Percentiles rank a stretch among this genome's conserved stretches.
These are phyloP conservation scores for Globisporangium orthogonon DNA, from an alignment of 352 stramenopile genomes.

Conservation along the genomic window DNA sequence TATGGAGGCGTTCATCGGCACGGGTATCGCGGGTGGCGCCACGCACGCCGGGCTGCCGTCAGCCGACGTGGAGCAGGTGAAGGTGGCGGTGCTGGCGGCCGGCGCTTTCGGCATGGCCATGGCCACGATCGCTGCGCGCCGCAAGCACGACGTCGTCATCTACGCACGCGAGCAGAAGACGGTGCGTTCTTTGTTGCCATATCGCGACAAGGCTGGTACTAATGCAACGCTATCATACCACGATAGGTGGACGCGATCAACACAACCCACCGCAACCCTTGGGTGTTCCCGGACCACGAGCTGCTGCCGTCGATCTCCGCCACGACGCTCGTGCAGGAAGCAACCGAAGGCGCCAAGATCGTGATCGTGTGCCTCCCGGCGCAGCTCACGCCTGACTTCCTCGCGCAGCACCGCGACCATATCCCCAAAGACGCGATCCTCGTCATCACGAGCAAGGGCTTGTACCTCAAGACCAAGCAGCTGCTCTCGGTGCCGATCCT, in stretches of 20 bases:
- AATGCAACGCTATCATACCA: no score
- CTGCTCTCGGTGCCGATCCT: constrained; percentile 95
- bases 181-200: no score
- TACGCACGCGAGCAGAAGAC: constrained; percentile 83
- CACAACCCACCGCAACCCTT: constrained; percentile 83
- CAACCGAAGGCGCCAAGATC: constrained; percentile 83
- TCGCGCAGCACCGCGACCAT: constrained; percentile 77
- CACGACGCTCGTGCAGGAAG: constrained; percentile 85
- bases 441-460: constrained; percentile 92
- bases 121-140: constrained; percentile 85
- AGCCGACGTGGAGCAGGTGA: constrained; percentile 69
- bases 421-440: constrained; percentile 90
- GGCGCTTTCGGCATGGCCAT: constrained; percentile 96
- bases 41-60: constrained; percentile 68
- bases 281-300: constrained; percentile 87
- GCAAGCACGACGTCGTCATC: constrained; percentile 89
- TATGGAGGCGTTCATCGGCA: constrained; percentile 38
- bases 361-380: constrained; percentile 96
- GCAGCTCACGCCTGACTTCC: constrained; percentile 91
- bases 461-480: constrained; percentile 94
- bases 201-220: no score
- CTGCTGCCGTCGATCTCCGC: constrained; percentile 82
- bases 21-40: constrained; percentile 24
- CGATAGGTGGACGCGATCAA: constrained; percentile 91
- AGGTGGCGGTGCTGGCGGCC: constrained; percentile 88